Conservation (phyloP, 371 early-diverging fungal genomes). For the Chytridiales sp. region DNA sequence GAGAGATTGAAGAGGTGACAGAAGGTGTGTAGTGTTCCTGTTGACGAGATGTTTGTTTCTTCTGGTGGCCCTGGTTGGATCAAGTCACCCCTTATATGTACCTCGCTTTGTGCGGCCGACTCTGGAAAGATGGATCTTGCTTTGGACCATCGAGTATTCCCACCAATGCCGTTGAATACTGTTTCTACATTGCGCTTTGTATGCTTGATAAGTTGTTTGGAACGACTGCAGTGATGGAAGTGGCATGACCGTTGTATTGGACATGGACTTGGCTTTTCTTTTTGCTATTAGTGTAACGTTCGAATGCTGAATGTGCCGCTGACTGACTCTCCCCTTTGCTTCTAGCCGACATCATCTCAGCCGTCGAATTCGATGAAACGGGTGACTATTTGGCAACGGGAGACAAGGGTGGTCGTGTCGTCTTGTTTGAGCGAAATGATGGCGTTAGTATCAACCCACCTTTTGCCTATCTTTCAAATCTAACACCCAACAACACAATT, state of each 20-base stretch:
- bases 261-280: conserved; percentile 17
- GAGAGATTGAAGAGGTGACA: conserved; percentile 95
- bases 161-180: too few relatives aligned
- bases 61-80: too few relatives aligned
- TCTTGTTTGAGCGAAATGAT: conserved; percentile 94
- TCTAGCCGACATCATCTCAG: conserved; percentile 95
- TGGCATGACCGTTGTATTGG: too few relatives aligned
- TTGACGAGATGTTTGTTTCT: too few relatives aligned
- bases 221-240: too few relatives aligned
- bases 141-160: too few relatives aligned
- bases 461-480: conserved; percentile 1
- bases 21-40: conserved; percentile 69
- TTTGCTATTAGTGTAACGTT: background rate
- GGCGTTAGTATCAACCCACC: conserved; percentile 62
- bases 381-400: conserved; percentile 97
- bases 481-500: conserved; percentile 11
- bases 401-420: conserved; percentile 96
- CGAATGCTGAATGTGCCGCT: conserved; percentile 5
- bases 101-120: too few relatives aligned
- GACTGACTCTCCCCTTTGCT: conserved; percentile 15
- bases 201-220: too few relatives aligned
- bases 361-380: conserved; percentile 96
- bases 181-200: too few relatives aligned
- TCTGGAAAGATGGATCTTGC: too few relatives aligned
- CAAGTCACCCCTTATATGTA: conserved; percentile 7